Percentiles rank a stretch among this genome's conserved stretches.
phyloP scores from a whole-genome alignment of 176 grass and related monocot species.

The Bothriochloa decipiens region DNA sequence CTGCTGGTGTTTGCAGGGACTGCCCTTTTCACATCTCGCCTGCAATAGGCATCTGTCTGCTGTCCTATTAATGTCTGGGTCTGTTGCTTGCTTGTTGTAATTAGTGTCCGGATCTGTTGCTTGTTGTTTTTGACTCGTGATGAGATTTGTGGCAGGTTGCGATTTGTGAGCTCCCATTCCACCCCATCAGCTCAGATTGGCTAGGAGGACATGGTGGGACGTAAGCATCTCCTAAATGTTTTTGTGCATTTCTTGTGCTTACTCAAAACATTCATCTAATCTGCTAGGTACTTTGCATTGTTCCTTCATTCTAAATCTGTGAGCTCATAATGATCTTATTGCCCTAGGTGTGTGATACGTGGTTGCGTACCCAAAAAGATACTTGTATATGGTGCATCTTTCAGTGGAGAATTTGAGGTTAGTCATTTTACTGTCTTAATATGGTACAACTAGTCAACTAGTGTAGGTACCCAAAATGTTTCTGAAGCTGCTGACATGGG shows the following conservation, averaged over 20 bases:
- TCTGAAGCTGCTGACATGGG: not conserved
- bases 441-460: not conserved
- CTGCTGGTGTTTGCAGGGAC: not conserved
- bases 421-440: not conserved
- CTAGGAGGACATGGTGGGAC: constrained; percentile 86
- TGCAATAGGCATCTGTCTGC: not conserved
- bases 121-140: not conserved
- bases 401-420: constrained; percentile 92
- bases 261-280: not conserved
- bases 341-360: constrained; percentile 84
- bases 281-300: not conserved
- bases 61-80: not conserved
- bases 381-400: constrained; percentile 79
- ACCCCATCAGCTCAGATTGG: constrained; percentile 89
- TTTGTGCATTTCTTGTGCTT: not conserved
- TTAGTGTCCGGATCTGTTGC: not conserved
- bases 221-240: constrained; percentile 46
- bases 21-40: not conserved
- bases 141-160: constrained; percentile 60
- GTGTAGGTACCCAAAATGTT: not conserved
- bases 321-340: constrained; percentile 11
- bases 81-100: not conserved
- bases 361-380: constrained; percentile 99
- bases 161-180: constrained; percentile 94
- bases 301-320: not conserved